Base-by-base conservation (phyloP, 257 asterid species). In the Ilex asprella region DNA sequence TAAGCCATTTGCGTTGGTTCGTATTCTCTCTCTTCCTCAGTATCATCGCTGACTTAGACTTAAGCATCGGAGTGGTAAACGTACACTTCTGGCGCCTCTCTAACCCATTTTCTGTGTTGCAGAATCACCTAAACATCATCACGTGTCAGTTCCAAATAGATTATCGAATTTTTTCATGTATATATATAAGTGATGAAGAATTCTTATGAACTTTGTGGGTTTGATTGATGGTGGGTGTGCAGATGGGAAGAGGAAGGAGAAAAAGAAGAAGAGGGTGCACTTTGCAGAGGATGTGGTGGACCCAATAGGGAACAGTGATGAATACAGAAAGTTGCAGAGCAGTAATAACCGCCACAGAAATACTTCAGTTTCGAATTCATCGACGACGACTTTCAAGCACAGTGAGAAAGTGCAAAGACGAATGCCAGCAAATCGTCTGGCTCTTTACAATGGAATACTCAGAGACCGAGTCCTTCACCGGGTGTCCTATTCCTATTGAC, bases 211-310 rank as follows among this genome's bases (percentile, higher is more conserved):
- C 27, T 21, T 21, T 21, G 27, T 21, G 27, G 27, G 27, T 21
- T 21, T 21, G 27, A 6, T 21, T 21, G 27, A 6, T 10, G 50
- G 64, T 16, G 53, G 53, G 64, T 54, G 30, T 67, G 60, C 74
- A 79, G 95, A 76, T 70, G 71, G 67, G 68, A 82, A 68, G 79
- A 82, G 73, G 68, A 64, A 72, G 39, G 72, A 74, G 68, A 80
- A 76, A 14, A 46, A 46, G 52, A 81, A 81, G 83, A 88, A 86
- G 70, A 86, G 61, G 63, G 97, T 89, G 81, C 90, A 82, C 50
- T 86, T 89, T 73, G 97, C 95, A 58, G 87, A 79, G 68, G 94
- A 86, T 64, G 94, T 89, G 76, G 94, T 86, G 82, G 97, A 86
- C 81, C 91, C 97, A 15, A 73, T 11, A 68, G 97, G 95, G 31